Evolutionary conservation across 768 basidiomycete genomes (phyloP), one percentile per base, ranked within the genome.

Genomic region (Xerocomus brunneocitrinus): DNA sequence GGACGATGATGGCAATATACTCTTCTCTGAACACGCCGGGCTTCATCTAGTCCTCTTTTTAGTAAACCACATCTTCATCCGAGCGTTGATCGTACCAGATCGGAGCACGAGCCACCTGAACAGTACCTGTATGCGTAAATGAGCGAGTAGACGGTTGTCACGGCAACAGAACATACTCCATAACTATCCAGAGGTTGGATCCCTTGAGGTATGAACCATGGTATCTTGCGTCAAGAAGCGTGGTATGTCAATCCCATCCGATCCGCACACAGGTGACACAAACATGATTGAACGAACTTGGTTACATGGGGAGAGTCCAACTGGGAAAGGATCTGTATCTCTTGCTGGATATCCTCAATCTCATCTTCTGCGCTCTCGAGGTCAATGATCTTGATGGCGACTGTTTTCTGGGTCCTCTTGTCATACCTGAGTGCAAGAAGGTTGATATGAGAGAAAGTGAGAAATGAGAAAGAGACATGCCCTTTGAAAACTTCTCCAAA

Each of bases 401-500:
- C 97, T 1, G 95, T 94, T 76, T 88, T 89, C 70, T 94, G 91
- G 25, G 95, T 97, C 54, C 92, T 81, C 68, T 92, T 92, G 74
- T 98, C 95, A 65, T 91, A 98, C 53, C 95, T 97, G 61, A 6
- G 22, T 25, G 46, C 28, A 31, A 27, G 14, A 12, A 35, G 25
- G 30, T 46, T 8, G 46, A 57, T 35, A 3, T 24, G 56, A 58
- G 54, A 54, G 49, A 55, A 47, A 35, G 28, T 38, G 50, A 43
- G 53, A 50, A 28, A 46, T 7, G 52, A 36, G 38, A 48, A 59
- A 36, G 45, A 50, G 43, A 64, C 79, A 51, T 53, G 93, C 94
- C 95, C 97, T 74, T 98, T 98, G 77, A 90, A 98, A n/a, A 98
- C 95, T 72, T 98, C 97, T 65, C 95, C 97, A 65, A 99, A 98